Conservation (phyloP, 768 basidiomycete species). For the Termitomyces titanicus region DNA sequence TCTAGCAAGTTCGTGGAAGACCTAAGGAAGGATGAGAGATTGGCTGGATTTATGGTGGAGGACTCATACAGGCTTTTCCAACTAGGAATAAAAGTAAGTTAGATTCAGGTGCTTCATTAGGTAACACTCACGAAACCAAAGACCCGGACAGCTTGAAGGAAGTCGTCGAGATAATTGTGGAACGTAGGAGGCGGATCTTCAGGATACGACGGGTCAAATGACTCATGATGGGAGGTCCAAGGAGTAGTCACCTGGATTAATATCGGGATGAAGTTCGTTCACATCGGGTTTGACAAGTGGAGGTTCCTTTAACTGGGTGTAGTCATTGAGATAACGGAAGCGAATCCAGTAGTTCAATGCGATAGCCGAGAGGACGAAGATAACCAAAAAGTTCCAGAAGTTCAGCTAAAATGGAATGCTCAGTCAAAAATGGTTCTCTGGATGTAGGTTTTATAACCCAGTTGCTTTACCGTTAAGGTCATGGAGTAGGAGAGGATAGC, state of each 20-base stretch:
- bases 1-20: conserved; percentile 95
- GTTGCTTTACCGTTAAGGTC: conserved; percentile 66
- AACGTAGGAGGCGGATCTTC: conserved; percentile 70
- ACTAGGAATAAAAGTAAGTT: conserved; percentile 23
- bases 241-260: conserved; percentile 53
- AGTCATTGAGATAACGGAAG: conserved; percentile 74
- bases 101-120: background rate
- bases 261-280: conserved; percentile 88
- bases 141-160: conserved; percentile 91
- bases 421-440: background rate
- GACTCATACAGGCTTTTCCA: conserved; percentile 86
- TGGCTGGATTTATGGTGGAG: background rate
- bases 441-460: background rate
- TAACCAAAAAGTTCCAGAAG: conserved; percentile 85
- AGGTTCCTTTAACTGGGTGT: conserved; percentile 73
- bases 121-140: conserved; percentile 78
- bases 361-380: conserved; percentile 65
- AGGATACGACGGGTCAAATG: conserved; percentile 12
- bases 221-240: background rate
- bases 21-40: conserved; percentile 36
- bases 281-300: conserved; percentile 81
- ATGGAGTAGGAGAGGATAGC: conserved; percentile 81
- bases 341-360: conserved; percentile 84
- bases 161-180: conserved; percentile 97
- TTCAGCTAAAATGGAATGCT: conserved; percentile 53